These are phyloP conservation scores for Asterochloris sp. DNA, from an alignment of 139 green algal genomes.

Conservation along the genomic window DNA sequence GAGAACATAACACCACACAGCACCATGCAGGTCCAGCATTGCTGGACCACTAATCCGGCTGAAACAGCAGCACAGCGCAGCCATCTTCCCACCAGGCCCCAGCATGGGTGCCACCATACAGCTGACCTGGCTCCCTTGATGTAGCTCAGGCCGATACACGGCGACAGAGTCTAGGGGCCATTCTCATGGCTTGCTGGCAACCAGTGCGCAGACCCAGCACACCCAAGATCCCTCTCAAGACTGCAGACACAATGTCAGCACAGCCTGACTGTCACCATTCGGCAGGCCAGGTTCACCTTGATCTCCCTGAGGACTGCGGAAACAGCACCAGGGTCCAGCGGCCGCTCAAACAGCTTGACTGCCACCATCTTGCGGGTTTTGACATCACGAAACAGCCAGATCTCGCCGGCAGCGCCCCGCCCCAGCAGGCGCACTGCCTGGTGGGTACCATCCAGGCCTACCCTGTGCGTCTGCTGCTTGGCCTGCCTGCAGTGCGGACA, in stretches of 20 bases:
- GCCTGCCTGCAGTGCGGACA: not conserved
- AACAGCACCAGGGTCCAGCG: not conserved
- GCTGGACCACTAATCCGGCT: too few relatives aligned
- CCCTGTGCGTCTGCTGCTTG: slow-evolving; percentile 1
- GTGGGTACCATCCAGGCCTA: not conserved
- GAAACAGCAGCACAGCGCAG: too few relatives aligned
- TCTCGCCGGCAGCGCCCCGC: slow-evolving; percentile 18
- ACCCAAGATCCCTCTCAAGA: too few relatives aligned
- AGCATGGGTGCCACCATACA: too few relatives aligned
- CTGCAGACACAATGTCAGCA: not conserved
- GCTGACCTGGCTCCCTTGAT: too few relatives aligned
- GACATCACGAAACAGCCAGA: slow-evolving; percentile 19
- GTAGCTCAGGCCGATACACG: too few relatives aligned
- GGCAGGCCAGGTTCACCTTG: not conserved
- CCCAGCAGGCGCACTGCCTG: slow-evolving; percentile 21
- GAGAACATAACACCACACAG: too few relatives aligned
- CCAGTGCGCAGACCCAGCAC: too few relatives aligned
- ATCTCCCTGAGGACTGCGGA: slow-evolving; percentile 14
- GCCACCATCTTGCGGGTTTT: slow-evolving; percentile 11
- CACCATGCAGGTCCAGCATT: too few relatives aligned
- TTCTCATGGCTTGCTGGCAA: too few relatives aligned
- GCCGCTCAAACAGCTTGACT: slow-evolving; percentile 20
- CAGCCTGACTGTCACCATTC: not conserved
- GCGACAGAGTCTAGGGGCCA: too few relatives aligned
- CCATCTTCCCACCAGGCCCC: too few relatives aligned